phyloP scores from a whole-genome alignment of 2,329 filamentous ascomycete species.

The Fusarium zealandicum region DNA sequence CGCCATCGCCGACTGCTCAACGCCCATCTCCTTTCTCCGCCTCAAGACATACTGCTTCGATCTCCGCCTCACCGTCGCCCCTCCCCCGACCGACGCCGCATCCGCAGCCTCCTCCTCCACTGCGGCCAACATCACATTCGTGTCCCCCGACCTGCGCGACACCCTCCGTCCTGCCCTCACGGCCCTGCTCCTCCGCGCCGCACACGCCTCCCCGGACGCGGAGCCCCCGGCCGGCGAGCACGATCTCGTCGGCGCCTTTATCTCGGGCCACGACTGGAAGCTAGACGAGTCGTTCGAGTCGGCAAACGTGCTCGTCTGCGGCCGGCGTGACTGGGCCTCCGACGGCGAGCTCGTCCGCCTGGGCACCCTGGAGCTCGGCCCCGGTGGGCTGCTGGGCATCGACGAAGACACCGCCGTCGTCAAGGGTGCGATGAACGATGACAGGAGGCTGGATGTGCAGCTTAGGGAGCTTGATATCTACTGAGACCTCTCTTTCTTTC shows the following conservation, averaged over 20 bases:
- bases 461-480: conserved; percentile 48
- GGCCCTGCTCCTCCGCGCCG: conserved; percentile 34
- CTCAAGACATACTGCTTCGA: conserved; percentile 47
- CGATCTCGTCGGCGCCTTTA: conserved; percentile 39
- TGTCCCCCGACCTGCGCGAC: conserved; percentile 35
- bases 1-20: conserved; percentile 39
- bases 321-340: conserved; percentile 38
- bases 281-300: conserved; percentile 37
- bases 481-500: conserved; percentile 23
- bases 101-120: conserved; percentile 19
- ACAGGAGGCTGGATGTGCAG: conserved; percentile 40
- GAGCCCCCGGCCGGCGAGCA: conserved; percentile 38
- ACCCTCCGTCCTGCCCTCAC: conserved; percentile 28
- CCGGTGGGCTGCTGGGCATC: conserved; percentile 39
- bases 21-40: conserved; percentile 44
- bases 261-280: conserved; percentile 45
- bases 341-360: conserved; percentile 43
- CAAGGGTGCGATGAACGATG: conserved; percentile 40
- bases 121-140: conserved; percentile 27
- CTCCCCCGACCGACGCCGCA: conserved; percentile 19
- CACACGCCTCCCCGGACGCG: conserved; percentile 16
- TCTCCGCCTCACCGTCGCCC: conserved; percentile 36
- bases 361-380: conserved; percentile 42
- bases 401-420: conserved; percentile 39
- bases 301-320: conserved; percentile 44